Evolutionary conservation across 345 rosid genomes (phyloP).

Genomic region (Salix viminalis): DNA sequence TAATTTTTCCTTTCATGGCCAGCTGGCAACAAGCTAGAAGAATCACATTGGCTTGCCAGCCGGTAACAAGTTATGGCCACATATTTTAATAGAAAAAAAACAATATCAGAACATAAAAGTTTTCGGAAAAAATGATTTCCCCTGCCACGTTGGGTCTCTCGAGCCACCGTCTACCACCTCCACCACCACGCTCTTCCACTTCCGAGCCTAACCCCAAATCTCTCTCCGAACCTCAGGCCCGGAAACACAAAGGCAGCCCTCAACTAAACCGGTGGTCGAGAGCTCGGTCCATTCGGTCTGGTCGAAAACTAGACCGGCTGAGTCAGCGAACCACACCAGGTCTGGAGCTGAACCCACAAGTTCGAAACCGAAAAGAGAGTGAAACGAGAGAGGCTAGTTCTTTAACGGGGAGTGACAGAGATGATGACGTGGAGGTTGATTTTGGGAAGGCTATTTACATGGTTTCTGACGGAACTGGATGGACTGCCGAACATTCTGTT

Average conservation of each 20-base stretch:
- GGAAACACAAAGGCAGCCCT: slow-evolving; percentile 55
- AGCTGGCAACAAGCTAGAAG: too few species aligned
- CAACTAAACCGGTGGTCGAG: slow-evolving; percentile 84
- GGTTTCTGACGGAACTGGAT: slow-evolving; percentile 93
- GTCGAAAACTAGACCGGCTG: slow-evolving; percentile 57
- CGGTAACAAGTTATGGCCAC: too few species aligned
- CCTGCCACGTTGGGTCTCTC: slow-evolving; percentile 41
- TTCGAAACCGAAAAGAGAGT: slow-evolving; percentile 1
- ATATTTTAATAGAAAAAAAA: not conserved
- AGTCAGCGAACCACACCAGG: slow-evolving; percentile 14
- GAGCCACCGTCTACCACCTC: slow-evolving; percentile 11
- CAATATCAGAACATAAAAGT: not conserved
- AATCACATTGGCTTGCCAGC: not conserved
- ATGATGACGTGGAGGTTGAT: slow-evolving; percentile 24
- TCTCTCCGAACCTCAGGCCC: slow-evolving; percentile 31
- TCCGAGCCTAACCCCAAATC: slow-evolving; percentile 6
- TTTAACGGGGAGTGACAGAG: slow-evolving; percentile 15
- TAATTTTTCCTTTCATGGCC: too few species aligned
- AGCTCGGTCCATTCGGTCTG: slow-evolving; percentile 70
- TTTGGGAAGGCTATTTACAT: slow-evolving; percentile 66
- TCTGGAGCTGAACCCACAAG: slow-evolving; percentile 12
- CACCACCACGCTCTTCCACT: slow-evolving; percentile 19
- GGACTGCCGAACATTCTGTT: slow-evolving; percentile 91
- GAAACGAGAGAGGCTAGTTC: not conserved
- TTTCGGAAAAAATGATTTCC: slow-evolving; percentile 34